Evolutionary conservation across 257 asterid species (phyloP).

Genomic region (Solanum clarkiae): DNA sequence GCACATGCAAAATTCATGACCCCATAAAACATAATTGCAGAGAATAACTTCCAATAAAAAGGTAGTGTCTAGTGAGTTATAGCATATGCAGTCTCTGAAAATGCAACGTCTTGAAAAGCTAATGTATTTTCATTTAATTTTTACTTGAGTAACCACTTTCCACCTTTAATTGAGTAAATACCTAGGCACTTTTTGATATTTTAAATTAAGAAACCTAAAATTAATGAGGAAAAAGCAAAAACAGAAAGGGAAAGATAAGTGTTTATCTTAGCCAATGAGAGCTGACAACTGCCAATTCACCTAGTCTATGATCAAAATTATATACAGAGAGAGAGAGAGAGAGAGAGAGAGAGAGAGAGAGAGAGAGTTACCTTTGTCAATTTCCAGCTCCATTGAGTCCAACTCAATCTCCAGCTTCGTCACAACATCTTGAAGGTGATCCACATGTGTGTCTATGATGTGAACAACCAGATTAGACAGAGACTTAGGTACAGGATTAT

Average conservation of each 20-base stretch:
- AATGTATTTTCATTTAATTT: neutral
- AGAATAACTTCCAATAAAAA: neutral
- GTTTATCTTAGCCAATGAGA: neutral
- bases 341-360: neutral
- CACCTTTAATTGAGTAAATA: neutral
- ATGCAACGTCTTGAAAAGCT: neutral
- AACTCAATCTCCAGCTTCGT: constrained; percentile 88
- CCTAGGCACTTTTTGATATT: neutral
- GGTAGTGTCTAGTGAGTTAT: neutral
- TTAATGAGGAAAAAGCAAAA: neutral
- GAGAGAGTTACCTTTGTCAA: constrained; percentile 64
- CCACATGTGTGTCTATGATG: constrained; percentile 83
- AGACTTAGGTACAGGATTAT: constrained; percentile 89
- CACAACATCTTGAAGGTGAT: constrained; percentile 92
- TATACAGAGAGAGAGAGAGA: neutral
- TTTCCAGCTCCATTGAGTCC: constrained; percentile 72
- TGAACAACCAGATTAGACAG: constrained; percentile 84
- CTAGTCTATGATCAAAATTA: neutral
- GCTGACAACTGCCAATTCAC: neutral
- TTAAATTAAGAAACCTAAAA: neutral
- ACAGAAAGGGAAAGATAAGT: neutral
- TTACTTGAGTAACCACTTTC: neutral
- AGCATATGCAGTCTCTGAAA: neutral
- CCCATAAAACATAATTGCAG: neutral
- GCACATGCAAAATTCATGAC: neutral